These are phyloP conservation scores for Aspergillus pseudonomiae DNA, from an alignment of 2,329 filamentous ascomycete genomes.

Conservation along the genomic window DNA sequence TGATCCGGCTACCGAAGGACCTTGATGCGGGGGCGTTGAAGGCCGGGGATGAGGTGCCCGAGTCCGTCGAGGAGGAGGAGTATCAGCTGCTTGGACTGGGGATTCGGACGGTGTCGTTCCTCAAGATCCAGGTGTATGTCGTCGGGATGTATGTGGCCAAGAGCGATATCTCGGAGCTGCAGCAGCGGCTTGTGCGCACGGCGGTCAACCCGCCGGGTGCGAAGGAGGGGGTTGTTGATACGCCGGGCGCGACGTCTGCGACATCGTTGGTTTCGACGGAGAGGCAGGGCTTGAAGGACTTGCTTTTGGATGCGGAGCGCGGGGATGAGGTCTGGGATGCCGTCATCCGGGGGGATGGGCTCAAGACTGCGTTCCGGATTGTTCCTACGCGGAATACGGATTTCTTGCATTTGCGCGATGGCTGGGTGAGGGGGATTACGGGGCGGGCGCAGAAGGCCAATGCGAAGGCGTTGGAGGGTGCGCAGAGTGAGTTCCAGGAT, in stretches of 20 bases:
- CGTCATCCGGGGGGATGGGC: constrained; percentile 66
- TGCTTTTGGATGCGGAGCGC: constrained; percentile 69
- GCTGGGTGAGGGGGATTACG: constrained; percentile 83
- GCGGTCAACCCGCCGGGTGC: constrained; percentile 51
- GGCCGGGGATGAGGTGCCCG: constrained; percentile 41
- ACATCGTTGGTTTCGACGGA: constrained; percentile 83
- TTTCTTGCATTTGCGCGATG: constrained; percentile 89
- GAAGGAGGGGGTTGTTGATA: constrained; percentile 23
- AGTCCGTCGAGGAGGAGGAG: constrained; percentile 56
- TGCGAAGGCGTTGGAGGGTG: constrained; percentile 46
- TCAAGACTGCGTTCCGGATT: constrained; percentile 80
- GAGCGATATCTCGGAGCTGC: constrained; percentile 77
- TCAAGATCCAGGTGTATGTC: constrained; percentile 90
- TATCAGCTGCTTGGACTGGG: constrained; percentile 90
- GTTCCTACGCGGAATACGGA: constrained; percentile 92
- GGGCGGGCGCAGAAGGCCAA: constrained; percentile 65
- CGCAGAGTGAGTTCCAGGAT: constrained; percentile 59
- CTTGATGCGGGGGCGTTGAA: constrained; percentile 35
- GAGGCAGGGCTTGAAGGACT: constrained; percentile 70
- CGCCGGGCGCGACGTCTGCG: constrained; percentile 64
- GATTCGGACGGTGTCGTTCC: constrained; percentile 84
- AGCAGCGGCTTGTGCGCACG: constrained; percentile 73
- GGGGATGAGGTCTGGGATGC: constrained; percentile 75
- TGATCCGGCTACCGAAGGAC: constrained; percentile 63
- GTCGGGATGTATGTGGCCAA: constrained; percentile 90